Conservation (phyloP, 768 basidiomycete species). For the Leccinum arenicola region DNA sequence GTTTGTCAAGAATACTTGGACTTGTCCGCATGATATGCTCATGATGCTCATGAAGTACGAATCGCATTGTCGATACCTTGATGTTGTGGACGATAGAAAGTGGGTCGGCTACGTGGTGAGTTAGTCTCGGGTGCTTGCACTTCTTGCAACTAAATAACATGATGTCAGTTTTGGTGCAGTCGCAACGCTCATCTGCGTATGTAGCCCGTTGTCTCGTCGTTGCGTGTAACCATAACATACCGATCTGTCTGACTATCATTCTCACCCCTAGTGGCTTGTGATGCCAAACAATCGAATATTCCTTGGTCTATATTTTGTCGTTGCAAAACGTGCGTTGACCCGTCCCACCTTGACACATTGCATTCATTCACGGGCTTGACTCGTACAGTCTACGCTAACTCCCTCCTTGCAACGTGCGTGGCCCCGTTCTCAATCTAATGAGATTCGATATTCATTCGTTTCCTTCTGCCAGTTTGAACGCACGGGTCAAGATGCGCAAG, state of each 20-base stretch:
- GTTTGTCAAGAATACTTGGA: conserved; percentile 19
- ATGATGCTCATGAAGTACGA: conserved; percentile 12
- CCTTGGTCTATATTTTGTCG: conserved; percentile 23
- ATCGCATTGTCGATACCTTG: conserved; percentile 22
- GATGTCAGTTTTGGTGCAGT: conserved; percentile 14
- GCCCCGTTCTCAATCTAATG: no score
- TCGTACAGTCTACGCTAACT: conserved; percentile 25
- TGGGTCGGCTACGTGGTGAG: conserved; percentile 23
- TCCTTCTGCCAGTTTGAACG: conserved; percentile 18
- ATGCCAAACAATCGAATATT: conserved; percentile 28
- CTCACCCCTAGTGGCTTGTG: conserved; percentile 14
- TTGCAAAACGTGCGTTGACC: conserved; percentile 21
- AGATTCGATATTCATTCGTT: conserved; percentile 11
- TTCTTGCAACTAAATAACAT: neutral
- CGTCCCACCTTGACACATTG: neutral
- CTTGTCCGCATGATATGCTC: neutral
- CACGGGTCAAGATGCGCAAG: conserved; percentile 13
- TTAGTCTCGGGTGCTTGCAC: neutral
- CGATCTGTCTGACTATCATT: neutral
- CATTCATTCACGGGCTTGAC: neutral
- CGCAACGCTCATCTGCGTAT: conserved; percentile 19
- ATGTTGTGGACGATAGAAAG: conserved; percentile 25
- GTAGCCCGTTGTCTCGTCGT: neutral
- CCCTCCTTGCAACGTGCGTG: conserved; percentile 23
- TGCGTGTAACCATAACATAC: neutral